Conservation (phyloP, 495 filamentous ascomycete genomes). For the Daldinia childiae region DNA sequence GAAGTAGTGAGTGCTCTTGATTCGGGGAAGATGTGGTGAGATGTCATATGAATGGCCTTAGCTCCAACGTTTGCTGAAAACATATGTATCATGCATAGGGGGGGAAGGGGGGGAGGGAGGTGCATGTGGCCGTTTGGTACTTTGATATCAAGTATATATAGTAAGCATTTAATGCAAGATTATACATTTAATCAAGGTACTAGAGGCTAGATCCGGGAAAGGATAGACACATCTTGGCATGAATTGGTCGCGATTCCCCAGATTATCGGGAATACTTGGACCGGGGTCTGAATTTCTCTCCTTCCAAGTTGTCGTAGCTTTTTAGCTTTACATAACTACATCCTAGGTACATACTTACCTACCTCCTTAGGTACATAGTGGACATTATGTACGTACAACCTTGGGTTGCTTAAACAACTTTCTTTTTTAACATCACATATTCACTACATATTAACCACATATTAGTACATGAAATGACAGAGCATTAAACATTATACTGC, state of each 20-base stretch:
- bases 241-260: conserved; percentile 41
- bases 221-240: conserved; percentile 36
- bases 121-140: conserved; percentile 23
- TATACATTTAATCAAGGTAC: conserved; percentile 13
- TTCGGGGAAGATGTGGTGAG: not conserved
- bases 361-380: too few species aligned
- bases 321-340: not conserved
- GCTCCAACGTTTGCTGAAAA: not conserved
- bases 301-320: conserved; percentile 13
- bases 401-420: not conserved
- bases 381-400: not conserved
- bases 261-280: conserved; percentile 33
- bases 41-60: conserved; percentile 2
- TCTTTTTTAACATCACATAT: not conserved
- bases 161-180: not conserved
- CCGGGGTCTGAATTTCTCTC: conserved; percentile 30
- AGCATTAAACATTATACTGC: not conserved
- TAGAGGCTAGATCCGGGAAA: conserved; percentile 19
- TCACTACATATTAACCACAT: not conserved
- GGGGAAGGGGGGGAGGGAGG: not conserved
- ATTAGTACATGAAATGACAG: not conserved
- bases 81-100: not conserved
- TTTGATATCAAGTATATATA: conserved; percentile 5
- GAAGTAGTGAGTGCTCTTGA: not conserved
- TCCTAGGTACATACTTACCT: not conserved